Evolutionary conservation across 352 stramenopile genomes (phyloP), one percentile per base, ranked within the genome.

Genomic region (Phytophthora cryptogea): DNA sequence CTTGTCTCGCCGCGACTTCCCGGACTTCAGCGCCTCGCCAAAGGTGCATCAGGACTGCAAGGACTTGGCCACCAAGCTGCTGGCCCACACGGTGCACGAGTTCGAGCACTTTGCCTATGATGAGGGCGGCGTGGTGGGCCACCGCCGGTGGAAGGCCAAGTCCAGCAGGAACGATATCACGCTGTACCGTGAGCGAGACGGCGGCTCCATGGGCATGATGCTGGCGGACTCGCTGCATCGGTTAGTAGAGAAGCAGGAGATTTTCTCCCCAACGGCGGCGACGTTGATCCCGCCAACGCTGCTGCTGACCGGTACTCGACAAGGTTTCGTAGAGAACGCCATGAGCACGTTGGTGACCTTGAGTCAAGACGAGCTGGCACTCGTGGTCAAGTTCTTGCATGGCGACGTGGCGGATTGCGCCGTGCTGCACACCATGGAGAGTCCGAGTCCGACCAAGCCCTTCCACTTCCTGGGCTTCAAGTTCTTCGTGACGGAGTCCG

Each of bases 391-490:
- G 30, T 86, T 75, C 39, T 64, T 83, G 32, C 55, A 81, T 23
- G 72, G 77, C 14, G 70, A 76, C 23, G 51, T 75, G 16, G 65
- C 58, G 3, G 72, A 81, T 32, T 63, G 52, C 23, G 59, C 44
- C 13, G 56, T 80, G 14, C 44, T 80, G 8, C 36, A 57, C 11
- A 65, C 47, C 0, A 59, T 83, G 50, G 68, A 80, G 20, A 33
- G 37, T 2, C 52, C 64, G 17, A 79, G 63, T 16, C 11, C 44
- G 2, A 76, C 63, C 17, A 56, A 74, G 9, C 77, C 77, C 3
- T 78, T 78, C 28, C 66, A 78, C 35, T 83, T 77, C 42, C 63
- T 86, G 16, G 77, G 74, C n/a, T 84, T 79, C 63, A 87, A 87
- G 57, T 87, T 75, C 66, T 63, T 84, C 32, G 74, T 79, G 45